These are phyloP conservation scores for Pleurotus tuber-regium DNA, from an alignment of 768 basidiomycete species.

Conservation along the genomic window DNA sequence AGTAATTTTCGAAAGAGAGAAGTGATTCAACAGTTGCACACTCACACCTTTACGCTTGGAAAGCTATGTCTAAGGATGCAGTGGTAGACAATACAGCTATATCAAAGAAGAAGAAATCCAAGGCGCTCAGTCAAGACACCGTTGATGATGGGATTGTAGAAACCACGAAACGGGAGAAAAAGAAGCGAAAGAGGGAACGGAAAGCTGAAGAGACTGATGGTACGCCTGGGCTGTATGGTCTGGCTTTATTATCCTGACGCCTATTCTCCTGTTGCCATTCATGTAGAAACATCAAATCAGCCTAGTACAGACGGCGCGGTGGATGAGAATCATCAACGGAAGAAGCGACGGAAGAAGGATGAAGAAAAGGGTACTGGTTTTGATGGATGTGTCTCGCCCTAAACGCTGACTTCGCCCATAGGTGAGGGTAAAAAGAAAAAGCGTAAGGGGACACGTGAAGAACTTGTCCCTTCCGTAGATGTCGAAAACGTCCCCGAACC, in stretches of 20 bases:
- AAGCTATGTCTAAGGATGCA: too few species aligned
- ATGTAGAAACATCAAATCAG: background rate
- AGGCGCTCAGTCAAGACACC: background rate
- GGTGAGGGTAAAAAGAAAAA: slow-evolving; percentile 2
- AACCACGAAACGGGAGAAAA: slow-evolving; percentile 17
- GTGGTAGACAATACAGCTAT: too few species aligned
- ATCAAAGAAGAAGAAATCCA: slow-evolving; percentile 19
- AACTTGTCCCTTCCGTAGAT: background rate
- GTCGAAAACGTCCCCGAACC: background rate
- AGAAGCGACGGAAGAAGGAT: slow-evolving; percentile 6
- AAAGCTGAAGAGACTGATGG: slow-evolving; percentile 17
- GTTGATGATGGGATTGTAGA: slow-evolving; percentile 14
- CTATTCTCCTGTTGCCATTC: slow-evolving; percentile 24
- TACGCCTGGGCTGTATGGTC: slow-evolving; percentile 11
- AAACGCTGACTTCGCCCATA: background rate
- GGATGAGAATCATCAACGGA: background rate
- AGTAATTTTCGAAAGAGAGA: too few species aligned
- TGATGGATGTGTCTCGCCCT: background rate
- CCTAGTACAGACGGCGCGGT: background rate
- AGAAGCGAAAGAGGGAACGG: slow-evolving; percentile 23
- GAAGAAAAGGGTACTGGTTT: background rate
- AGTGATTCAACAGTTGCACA: too few species aligned
- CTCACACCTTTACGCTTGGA: too few species aligned
- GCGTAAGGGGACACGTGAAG: background rate
- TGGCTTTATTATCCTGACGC: slow-evolving; percentile 16